phyloP scores from a whole-genome alignment of 2,329 filamentous ascomycete genomes.

The Colletotrichum tofieldiae region DNA sequence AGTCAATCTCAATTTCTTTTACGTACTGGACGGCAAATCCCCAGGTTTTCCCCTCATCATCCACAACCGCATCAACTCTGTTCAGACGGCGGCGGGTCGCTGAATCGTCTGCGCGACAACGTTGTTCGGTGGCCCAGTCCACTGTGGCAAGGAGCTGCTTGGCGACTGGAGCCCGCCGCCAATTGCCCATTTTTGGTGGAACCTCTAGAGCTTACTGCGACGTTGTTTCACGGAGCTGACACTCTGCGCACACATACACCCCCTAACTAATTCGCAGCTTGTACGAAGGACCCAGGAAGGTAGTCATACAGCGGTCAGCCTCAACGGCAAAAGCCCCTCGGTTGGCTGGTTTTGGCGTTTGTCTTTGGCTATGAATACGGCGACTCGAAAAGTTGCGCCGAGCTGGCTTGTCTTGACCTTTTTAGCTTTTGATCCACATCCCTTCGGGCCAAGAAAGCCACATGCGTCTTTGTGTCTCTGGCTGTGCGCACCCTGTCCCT shows the following conservation, averaged over 20 bases:
- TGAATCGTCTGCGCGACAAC: constrained; percentile 12
- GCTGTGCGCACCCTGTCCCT: not conserved
- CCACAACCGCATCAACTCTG: constrained; percentile 34
- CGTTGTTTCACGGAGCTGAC: constrained; percentile 10
- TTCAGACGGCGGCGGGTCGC: constrained; percentile 37
- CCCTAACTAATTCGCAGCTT: not conserved
- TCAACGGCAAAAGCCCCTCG: not conserved
- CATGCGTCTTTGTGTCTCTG: constrained; percentile 15
- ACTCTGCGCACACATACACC: not conserved
- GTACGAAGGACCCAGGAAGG: not conserved
- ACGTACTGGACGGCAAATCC: constrained; percentile 34
- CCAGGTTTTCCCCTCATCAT: constrained; percentile 37
- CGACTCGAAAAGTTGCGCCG: not conserved
- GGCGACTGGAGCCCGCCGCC: not conserved
- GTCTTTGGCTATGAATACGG: constrained; percentile 4
- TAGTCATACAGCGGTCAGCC: not conserved
- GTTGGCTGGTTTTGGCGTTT: not conserved
- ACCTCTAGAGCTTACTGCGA: constrained; percentile 22
- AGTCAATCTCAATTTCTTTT: constrained; percentile 27
- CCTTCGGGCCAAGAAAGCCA: constrained; percentile 10
- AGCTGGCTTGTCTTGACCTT: not conserved
- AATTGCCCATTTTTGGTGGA: constrained; percentile 20
- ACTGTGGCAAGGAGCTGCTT: not conserved
- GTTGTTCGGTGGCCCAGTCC: not conserved
- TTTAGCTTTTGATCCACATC: not conserved